Conservation (phyloP, 2,329 filamentous ascomycete species). For the Beauveria bassiana region DNA sequence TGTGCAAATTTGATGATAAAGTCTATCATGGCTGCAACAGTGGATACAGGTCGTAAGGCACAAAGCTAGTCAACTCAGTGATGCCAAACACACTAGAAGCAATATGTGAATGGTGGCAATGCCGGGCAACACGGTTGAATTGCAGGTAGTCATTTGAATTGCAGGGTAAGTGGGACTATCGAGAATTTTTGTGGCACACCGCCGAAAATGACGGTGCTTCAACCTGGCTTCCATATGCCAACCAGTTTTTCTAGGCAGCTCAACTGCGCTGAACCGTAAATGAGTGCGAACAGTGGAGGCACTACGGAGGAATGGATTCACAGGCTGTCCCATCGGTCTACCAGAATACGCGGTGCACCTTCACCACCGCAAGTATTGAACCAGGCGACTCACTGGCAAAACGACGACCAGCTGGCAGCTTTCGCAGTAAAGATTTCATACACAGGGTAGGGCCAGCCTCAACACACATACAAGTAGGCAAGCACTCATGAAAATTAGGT, state of each 20-base stretch:
- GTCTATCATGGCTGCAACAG: slow-evolving; percentile 42
- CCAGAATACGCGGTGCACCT: slow-evolving; percentile 61
- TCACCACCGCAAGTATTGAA: slow-evolving; percentile 36
- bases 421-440: slow-evolving; percentile 39
- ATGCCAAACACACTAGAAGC: not conserved
- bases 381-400: not conserved
- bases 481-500: slow-evolving; percentile 34
- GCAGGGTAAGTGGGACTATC: slow-evolving; percentile 10
- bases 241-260: not conserved
- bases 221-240: not conserved
- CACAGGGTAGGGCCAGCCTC: slow-evolving; percentile 31
- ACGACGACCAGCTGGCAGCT: not conserved
- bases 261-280: not conserved
- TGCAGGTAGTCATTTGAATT: not conserved
- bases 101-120: not conserved
- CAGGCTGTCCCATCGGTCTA: slow-evolving; percentile 39
- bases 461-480: not conserved
- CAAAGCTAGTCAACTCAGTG: too few species aligned
- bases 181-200: not conserved
- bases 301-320: slow-evolving; percentile 33
- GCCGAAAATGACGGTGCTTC: not conserved
- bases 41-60: not conserved
- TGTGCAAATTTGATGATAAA: slow-evolving; percentile 89
- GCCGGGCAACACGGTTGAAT: too few species aligned
- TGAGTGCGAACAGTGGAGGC: not conserved